Evolutionary conservation across 305 asterid genomes (phyloP).

Genomic region (Fraxinus paxiana): DNA sequence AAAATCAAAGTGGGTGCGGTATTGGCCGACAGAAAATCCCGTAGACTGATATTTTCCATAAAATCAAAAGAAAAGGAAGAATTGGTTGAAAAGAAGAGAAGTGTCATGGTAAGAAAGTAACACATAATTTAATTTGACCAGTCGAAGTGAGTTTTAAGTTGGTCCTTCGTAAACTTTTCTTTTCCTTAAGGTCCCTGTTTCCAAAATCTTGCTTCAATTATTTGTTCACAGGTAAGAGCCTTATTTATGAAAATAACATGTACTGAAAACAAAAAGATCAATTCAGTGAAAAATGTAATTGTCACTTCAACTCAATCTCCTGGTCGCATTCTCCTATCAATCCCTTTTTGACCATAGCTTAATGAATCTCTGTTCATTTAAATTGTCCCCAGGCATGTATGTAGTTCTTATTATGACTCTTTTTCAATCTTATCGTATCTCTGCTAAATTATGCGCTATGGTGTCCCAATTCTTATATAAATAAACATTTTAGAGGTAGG

Average conservation of each 20-base stretch:
- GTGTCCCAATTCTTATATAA: not conserved
- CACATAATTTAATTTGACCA: not conserved
- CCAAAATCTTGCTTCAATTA: not conserved
- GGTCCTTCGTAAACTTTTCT: not conserved
- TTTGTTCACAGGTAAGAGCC: not conserved
- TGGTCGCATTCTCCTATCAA: not conserved
- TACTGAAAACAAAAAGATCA: not conserved
- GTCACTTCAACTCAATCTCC: not conserved
- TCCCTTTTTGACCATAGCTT: not conserved
- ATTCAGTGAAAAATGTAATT: not conserved
- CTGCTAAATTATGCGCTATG: not conserved
- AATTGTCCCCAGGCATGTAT: not conserved
- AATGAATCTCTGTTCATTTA: not conserved
- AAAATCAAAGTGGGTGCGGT: constrained; percentile 59
- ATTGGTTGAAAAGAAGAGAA: constrained; percentile 61
- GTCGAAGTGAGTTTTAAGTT: not conserved
- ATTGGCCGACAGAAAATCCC: constrained; percentile 68
- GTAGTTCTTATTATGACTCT: not conserved
- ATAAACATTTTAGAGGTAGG: not conserved
- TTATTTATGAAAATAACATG: not conserved
- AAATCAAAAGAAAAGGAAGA: constrained; percentile 81
- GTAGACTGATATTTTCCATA: constrained; percentile 67
- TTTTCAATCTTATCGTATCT: not conserved
- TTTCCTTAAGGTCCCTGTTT: not conserved
- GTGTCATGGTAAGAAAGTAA: constrained; percentile 60